Evolutionary conservation across 2,329 filamentous ascomycete species (phyloP).

Genomic region (Magnaporthales sp.): DNA sequence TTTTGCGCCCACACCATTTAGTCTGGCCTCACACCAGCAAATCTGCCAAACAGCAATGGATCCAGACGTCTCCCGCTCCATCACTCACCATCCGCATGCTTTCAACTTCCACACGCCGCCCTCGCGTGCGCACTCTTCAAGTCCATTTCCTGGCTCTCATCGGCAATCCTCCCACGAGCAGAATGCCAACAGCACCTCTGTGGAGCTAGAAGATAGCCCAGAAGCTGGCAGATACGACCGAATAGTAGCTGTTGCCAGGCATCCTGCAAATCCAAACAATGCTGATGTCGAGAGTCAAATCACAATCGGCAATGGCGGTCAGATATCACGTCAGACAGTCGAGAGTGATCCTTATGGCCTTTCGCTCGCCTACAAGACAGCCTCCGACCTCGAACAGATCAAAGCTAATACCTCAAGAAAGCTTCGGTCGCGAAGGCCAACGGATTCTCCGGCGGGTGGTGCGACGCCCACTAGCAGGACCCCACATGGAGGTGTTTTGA

Average conservation of each 20-base stretch:
- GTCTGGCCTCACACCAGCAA: too few relatives aligned
- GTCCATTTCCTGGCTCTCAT: conserved; percentile 10
- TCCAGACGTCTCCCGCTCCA: conserved; percentile 21
- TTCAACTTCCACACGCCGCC: conserved; percentile 25
- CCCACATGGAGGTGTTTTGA: not conserved
- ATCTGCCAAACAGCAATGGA: conserved; percentile 16
- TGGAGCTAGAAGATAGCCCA: conserved; percentile 18
- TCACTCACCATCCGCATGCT: conserved; percentile 26
- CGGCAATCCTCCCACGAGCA: conserved; percentile 4
- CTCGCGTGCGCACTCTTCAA: conserved; percentile 15
- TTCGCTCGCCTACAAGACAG: conserved; percentile 66
- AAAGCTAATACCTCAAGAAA: conserved; percentile 74
- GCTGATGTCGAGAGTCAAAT: conserved; percentile 41
- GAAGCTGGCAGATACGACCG: conserved; percentile 26
- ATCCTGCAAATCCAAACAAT: conserved; percentile 4
- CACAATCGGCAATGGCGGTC: conserved; percentile 21
- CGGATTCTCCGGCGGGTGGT: not conserved
- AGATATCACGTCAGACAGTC: conserved; percentile 41
- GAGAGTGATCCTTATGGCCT: conserved; percentile 78
- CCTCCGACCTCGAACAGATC: conserved; percentile 67
- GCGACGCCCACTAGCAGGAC: not conserved
- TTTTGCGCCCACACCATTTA: not conserved
- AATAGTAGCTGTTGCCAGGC: not conserved
- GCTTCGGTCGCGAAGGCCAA: conserved; percentile 28
- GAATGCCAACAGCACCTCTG: conserved; percentile 6